Conservation (phyloP, 2,329 filamentous ascomycete species). For the Cladosporium sp. region DNA sequence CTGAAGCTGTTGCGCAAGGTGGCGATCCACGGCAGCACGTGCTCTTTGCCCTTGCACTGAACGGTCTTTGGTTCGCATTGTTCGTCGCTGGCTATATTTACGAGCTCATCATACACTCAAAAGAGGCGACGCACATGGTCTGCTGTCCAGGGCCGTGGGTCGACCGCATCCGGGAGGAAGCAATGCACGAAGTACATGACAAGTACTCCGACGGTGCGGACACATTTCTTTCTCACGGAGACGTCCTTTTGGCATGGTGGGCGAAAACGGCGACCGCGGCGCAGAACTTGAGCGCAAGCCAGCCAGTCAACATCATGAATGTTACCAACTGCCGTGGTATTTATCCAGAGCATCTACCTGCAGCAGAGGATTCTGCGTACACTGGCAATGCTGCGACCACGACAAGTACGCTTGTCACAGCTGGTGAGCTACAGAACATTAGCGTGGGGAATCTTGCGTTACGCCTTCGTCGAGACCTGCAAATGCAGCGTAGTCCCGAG, state of each 20-base stretch:
- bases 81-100: slow-evolving; percentile 12
- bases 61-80: slow-evolving; percentile 6
- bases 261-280: slow-evolving; percentile 11
- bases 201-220: slow-evolving; percentile 11
- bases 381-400: slow-evolving; percentile 2
- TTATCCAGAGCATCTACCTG: slow-evolving; percentile 9
- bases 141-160: slow-evolving; percentile 17
- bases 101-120: slow-evolving; percentile 7
- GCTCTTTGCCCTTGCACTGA: slow-evolving; percentile 10
- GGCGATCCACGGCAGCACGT: slow-evolving; percentile 16
- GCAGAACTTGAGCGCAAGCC: slow-evolving; percentile 9
- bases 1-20: slow-evolving; percentile 16
- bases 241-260: slow-evolving; percentile 23
- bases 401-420: background rate
- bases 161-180: slow-evolving; percentile 12
- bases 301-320: slow-evolving; percentile 22
- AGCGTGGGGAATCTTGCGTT: slow-evolving; percentile 10
- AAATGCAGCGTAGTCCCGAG: slow-evolving; percentile 10
- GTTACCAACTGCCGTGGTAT: slow-evolving; percentile 24
- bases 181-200: slow-evolving; percentile 14
- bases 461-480: slow-evolving; percentile 9
- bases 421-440: background rate
- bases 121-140: slow-evolving; percentile 3
- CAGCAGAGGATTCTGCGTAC: background rate
- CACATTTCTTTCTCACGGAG: slow-evolving; percentile 22